Percentiles rank a stretch among this genome's conserved stretches.
Conservation (phyloP, 139 green algal genomes). For the Chlorella sp. region DNA sequence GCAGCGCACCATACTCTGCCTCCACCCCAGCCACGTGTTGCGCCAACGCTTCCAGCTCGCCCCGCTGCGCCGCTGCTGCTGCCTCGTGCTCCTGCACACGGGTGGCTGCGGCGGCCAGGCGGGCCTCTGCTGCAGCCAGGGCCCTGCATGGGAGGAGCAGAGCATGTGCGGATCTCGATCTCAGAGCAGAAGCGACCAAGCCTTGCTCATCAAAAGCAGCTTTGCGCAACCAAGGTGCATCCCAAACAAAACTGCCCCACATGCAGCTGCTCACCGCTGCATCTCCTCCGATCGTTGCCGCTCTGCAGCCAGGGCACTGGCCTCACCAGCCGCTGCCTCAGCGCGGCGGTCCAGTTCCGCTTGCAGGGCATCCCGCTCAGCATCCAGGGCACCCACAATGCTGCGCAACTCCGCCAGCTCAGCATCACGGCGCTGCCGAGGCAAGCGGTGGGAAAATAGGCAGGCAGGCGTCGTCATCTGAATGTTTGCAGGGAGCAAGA, state of each 20-base stretch:
- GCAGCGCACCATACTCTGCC: slow-evolving; percentile 16
- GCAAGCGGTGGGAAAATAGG: no score
- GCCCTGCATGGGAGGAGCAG: neutral
- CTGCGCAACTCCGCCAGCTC: slow-evolving; percentile 27
- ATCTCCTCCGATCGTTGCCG: neutral
- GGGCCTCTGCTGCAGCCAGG: slow-evolving; percentile 9
- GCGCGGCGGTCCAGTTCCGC: slow-evolving; percentile 17
- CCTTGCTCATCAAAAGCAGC: neutral
- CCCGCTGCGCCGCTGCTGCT: neutral
- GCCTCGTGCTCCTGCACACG: slow-evolving; percentile 9
- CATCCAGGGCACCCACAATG: slow-evolving; percentile 29
- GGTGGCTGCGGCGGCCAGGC: neutral
- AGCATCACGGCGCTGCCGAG: neutral
- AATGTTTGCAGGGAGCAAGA: neutral
- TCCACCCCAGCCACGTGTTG: slow-evolving; percentile 20
- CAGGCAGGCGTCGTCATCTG: neutral
- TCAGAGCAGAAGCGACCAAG: no score
- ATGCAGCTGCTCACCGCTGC: neutral
- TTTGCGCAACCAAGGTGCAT: neutral
- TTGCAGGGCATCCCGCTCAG: slow-evolving; percentile 20
- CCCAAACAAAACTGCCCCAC: neutral
- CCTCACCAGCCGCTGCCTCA: neutral
- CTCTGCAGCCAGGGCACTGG: neutral
- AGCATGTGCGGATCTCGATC: neutral
- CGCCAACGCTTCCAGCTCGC: neutral